Evolutionary conservation across 2,329 filamentous ascomycete genomes (phyloP).

Genomic region (Myotisia sp.): DNA sequence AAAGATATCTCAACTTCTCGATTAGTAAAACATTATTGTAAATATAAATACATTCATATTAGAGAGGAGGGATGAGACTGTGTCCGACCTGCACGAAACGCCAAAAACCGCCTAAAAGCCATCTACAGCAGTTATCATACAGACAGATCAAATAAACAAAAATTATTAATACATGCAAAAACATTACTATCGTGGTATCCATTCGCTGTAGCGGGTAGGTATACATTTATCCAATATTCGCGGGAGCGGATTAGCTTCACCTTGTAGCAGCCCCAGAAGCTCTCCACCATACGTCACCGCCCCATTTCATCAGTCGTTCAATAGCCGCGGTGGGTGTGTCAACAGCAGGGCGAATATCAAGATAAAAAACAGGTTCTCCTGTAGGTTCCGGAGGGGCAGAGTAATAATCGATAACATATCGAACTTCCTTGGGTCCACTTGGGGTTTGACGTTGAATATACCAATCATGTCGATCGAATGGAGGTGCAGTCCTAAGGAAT

Average conservation of each 20-base stretch:
- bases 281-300: conserved; percentile 86
- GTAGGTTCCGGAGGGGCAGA: conserved; percentile 65
- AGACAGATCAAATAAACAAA: too few species aligned
- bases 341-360: conserved; percentile 83
- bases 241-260: conserved; percentile 17
- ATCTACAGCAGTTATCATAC: too few species aligned
- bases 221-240: neutral
- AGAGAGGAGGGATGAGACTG: too few species aligned
- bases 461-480: conserved; percentile 97
- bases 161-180: too few species aligned
- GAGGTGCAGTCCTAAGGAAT: conserved; percentile 53
- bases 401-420: conserved; percentile 97
- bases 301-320: conserved; percentile 76
- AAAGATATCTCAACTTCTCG: too few species aligned
- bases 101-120: too few species aligned
- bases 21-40: too few species aligned
- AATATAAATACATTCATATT: too few species aligned
- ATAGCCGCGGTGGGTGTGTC: conserved; percentile 64
- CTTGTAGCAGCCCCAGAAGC: conserved; percentile 59
- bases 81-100: too few species aligned
- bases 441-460: conserved; percentile 60
- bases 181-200: too few species aligned
- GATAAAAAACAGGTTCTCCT: conserved; percentile 86
- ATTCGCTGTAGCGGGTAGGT: too few species aligned
- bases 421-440: conserved; percentile 59